phyloP scores from a whole-genome alignment of 1,139 yeast genomes.

The Geotrichum citri-aurantii region DNA sequence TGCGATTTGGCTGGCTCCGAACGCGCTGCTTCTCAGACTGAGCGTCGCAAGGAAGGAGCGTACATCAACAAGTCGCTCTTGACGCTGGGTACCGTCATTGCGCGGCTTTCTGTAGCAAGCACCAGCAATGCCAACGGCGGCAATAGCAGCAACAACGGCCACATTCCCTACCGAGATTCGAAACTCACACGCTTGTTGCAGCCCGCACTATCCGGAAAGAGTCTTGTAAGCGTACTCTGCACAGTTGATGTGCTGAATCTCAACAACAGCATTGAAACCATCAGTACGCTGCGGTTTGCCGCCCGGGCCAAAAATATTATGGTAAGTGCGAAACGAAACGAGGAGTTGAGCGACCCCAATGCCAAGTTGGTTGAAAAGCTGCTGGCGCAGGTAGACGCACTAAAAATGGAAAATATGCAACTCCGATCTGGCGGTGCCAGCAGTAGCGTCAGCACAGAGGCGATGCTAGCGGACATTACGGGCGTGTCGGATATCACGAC shows the following conservation, averaged over 20 bases:
- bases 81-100: conserved; percentile 84
- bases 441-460: background rate
- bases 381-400: conserved; percentile 38
- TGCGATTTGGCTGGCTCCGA: conserved; percentile 98
- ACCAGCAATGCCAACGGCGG: conserved; percentile 24
- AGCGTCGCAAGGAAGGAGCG: conserved; percentile 86
- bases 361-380: conserved; percentile 27
- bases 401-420: conserved; percentile 35
- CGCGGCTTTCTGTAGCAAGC: conserved; percentile 45
- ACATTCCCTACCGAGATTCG: conserved; percentile 88
- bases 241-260: conserved; percentile 39
- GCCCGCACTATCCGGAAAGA: conserved; percentile 84
- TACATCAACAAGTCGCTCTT: conserved; percentile 84
- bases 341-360: conserved; percentile 25
- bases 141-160: conserved; percentile 39
- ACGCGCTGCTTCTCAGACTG: conserved; percentile 74
- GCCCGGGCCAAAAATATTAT: conserved; percentile 85
- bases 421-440: conserved; percentile 22
- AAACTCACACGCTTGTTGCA: conserved; percentile 82
- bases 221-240: conserved; percentile 81
- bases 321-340: conserved; percentile 56
- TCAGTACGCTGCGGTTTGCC: conserved; percentile 84
- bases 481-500: background rate
- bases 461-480: background rate
- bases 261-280: conserved; percentile 71